Evolutionary conservation across 257 asterid species (phyloP).

Genomic region (Coffea canephora): DNA sequence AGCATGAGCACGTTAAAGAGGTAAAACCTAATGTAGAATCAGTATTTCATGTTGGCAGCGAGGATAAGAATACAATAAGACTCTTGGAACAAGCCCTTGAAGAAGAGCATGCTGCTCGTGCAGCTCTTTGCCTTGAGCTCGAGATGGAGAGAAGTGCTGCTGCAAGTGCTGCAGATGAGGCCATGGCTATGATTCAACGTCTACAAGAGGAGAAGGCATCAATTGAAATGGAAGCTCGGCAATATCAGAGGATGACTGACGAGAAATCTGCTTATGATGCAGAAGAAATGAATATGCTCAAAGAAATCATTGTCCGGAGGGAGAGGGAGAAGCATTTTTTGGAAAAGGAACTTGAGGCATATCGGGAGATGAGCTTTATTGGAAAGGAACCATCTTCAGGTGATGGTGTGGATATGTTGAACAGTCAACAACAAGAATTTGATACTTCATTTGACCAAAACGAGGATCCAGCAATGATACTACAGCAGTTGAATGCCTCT

Average conservation of each 20-base stretch:
- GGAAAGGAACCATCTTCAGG: constrained; percentile 35
- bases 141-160: no score
- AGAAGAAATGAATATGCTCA: constrained; percentile 82
- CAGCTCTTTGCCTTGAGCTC: no score
- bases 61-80: no score
- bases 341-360: constrained; percentile 77
- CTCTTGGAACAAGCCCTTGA: no score
- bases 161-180: no score
- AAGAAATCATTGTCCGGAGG: constrained; percentile 68
- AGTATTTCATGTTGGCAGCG: no score
- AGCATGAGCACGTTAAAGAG: no score
- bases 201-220: constrained; percentile 86
- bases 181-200: no score
- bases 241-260: constrained; percentile 73
- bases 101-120: no score
- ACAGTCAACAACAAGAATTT: constrained; percentile 8
- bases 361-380: constrained; percentile 38
- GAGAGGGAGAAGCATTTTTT: constrained; percentile 73
- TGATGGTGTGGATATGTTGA: constrained; percentile 19
- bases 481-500: constrained; percentile 38
- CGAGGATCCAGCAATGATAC: constrained; percentile 45
- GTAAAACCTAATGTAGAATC: no score
- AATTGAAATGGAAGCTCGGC: constrained; percentile 88
- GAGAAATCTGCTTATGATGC: constrained; percentile 81
- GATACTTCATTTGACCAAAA: constrained; percentile 31